Evolutionary conservation across 2,329 filamentous ascomycete genomes (phyloP), one percentile per base, ranked within the genome.

Genomic region (Amylocarpus encephaloides): DNA sequence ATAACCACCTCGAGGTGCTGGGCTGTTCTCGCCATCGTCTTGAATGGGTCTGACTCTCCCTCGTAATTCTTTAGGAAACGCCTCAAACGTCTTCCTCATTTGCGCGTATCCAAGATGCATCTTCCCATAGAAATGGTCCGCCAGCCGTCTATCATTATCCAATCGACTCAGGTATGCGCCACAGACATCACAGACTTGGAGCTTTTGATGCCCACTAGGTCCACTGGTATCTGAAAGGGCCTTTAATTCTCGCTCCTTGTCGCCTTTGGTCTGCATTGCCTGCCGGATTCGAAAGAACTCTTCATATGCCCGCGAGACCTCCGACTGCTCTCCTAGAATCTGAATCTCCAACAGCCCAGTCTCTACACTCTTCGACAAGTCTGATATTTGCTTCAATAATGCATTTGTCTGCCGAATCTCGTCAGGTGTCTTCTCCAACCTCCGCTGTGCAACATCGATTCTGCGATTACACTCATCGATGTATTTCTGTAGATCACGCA

Each of bases 81-180:
- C 74, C 49, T 95, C 90, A 63, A 82, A 90, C 2, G 90, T 93
- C 76, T 93, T 95, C 62, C 93, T 82, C 93, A 98, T 98, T 71
- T 95, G 88, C 13, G 93, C 93, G 67, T 97, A 98, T 0, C 93
- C 93, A 50, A 98, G 73, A 66, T 98, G 93, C 93, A 98, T 98
- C 76, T 98, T 98, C 18, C 93, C 93, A 69, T 96, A 97, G 67
- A 98, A 98, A 68, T 98, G 93, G 67, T 98, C 93, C 16, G 93
- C 93, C 65, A 98, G 69, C 29, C 93, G 79, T 33, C 93, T 80
- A 68, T 98, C 93, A 66, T 98, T 98, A 67, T 98, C 93, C 30
- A 98, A 78, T 18, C 93, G 75, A 55, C 84, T 90, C 34, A 98
- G 78, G 67, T 97, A 98, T 5, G 93, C 93, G 55, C 93, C 93